Base-by-base conservation (phyloP, 352 stramenopile genomes). In the Phytophthora agathidicida region DNA sequence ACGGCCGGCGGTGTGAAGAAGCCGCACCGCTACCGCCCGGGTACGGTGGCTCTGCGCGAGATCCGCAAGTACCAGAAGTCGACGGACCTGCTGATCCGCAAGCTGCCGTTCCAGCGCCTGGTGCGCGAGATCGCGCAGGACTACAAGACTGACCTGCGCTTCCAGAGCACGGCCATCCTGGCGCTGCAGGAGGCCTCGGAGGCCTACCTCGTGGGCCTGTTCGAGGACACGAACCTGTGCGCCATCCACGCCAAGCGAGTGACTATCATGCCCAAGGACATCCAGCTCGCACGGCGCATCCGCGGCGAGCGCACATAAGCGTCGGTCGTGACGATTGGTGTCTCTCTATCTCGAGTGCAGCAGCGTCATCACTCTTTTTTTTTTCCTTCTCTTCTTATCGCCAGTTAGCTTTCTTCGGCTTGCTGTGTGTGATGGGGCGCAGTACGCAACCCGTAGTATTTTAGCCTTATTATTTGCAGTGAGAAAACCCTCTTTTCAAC, bases 251-350 rank as follows among this genome's bases (percentile, higher is more conserved):
- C 93, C 59, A 98, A 98, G 73, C 88, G 95, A 37, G 91, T 98
- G 20, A 98, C 94, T 16, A 98, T 98, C 75, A 98, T 98, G 94
- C 94, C 95, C 32, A 98, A 98, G 80, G 95, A 98, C 71, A 98
- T 98, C 41, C 94, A 98, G 77, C 80, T 98, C 7, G 93, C 93
- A 19, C 90, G 89, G 35, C 87, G 93, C 67, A 97, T 98, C 65
- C 88, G 94, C 46, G 93, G 94, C 35, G 91, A 98, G 70, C 83
- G 86, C 54, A 89, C 80, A 50, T 93, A 91, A 82, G 53, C 55
- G 22, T 22, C 23, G n/a, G n/a, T 33, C 5, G 22, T 1, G 2
- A 19, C 11, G 9, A 22, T 58, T 20, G 43, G 36, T 70, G 45
- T 50, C 13, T 26, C 9, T 14, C n/a, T n/a, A n/a, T 36, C 32